Conservation (phyloP, 2,329 filamentous ascomycete genomes). For the Pseudopyrenochaeta lycopersici region DNA sequence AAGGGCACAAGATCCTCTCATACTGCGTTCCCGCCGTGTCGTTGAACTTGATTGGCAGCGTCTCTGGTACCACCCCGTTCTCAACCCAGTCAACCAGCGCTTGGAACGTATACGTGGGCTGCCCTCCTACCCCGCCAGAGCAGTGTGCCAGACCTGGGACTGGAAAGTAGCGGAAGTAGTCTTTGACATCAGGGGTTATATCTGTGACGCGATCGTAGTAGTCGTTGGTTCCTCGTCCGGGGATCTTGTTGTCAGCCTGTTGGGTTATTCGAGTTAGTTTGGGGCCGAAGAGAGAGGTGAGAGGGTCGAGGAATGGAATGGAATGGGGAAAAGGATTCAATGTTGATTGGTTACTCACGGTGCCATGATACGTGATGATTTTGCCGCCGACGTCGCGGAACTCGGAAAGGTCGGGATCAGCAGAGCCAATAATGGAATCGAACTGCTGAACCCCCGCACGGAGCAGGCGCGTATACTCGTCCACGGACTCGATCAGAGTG, state of each 20-base stretch:
- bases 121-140: conserved; percentile 20
- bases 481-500: not conserved
- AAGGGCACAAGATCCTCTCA: too few relatives aligned
- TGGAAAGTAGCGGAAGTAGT: conserved; percentile 35
- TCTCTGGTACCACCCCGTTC: conserved; percentile 22
- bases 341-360: conserved; percentile 14
- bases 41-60: too few relatives aligned
- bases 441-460: conserved; percentile 16
- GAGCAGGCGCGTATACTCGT: conserved; percentile 9
- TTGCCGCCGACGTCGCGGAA: conserved; percentile 31
- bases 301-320: too few relatives aligned
- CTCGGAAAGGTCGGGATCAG: conserved; percentile 23
- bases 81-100: conserved; percentile 41
- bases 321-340: not conserved
- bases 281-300: too few relatives aligned
- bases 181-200: conserved; percentile 13
- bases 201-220: conserved; percentile 23
- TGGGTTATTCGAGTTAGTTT: not conserved
- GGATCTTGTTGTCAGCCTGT: not conserved
- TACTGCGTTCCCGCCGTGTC: too few relatives aligned
- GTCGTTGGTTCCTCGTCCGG: conserved; percentile 9
- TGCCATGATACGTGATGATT: conserved; percentile 34
- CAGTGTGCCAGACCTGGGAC: conserved; percentile 35
- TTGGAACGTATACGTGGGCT: conserved; percentile 45
- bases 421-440: conserved; percentile 20